phyloP scores from a whole-genome alignment of 148 eudicot genomes.

The Cornus kousa region DNA sequence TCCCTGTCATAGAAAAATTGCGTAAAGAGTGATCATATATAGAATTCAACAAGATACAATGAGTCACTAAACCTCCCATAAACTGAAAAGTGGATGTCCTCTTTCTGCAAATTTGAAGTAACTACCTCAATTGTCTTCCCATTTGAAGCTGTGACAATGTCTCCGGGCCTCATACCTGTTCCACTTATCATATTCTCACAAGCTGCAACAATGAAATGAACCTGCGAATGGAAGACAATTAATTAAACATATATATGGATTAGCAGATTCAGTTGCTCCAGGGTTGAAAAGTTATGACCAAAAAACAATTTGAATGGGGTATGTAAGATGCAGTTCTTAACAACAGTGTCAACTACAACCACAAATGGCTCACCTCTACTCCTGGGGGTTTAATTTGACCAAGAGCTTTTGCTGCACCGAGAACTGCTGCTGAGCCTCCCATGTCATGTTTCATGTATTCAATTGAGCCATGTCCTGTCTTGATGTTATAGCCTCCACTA shows the following conservation, averaged over 20 bases:
- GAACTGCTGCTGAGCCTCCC: too few species aligned
- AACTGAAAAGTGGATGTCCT: neutral
- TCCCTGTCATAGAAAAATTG: too few species aligned
- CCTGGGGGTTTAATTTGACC: constrained; percentile 96
- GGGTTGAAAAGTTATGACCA: neutral
- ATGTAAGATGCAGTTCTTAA: neutral
- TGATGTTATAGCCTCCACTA: constrained; percentile 99
- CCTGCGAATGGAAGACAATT: constrained; percentile 44
- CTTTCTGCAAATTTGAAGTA: neutral
- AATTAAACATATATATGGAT: neutral
- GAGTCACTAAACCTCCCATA: neutral
- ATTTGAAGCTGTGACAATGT: constrained; percentile 90
- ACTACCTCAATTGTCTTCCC: constrained; percentile 99
- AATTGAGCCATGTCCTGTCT: constrained; percentile 82
- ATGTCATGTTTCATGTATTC: constrained; percentile 96
- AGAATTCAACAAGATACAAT: neutral
- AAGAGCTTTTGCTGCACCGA: too few species aligned
- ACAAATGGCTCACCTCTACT: constrained; percentile 67
- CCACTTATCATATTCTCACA: constrained; percentile 99
- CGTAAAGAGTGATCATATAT: too few species aligned
- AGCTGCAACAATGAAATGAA: constrained; percentile 96
- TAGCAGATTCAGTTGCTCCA: neutral
- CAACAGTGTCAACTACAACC: neutral
- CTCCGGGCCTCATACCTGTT: constrained; percentile 99
- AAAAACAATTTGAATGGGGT: neutral